These are phyloP conservation scores for Eucalyptus grandis DNA, from an alignment of 345 rosid genomes.

Conservation along the genomic window DNA sequence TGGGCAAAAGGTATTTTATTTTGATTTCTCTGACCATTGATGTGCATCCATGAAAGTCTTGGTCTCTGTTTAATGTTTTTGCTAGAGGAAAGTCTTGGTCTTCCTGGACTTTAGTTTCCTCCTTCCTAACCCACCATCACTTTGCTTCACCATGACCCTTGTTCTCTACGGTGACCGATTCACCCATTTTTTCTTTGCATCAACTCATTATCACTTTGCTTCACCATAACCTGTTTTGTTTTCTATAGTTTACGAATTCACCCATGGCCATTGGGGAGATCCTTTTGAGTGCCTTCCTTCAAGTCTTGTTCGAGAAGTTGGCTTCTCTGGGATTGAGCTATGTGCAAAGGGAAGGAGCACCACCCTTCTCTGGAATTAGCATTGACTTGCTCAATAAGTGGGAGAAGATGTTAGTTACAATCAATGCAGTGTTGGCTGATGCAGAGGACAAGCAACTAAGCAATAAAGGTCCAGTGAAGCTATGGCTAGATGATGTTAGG, in stretches of 20 bases:
- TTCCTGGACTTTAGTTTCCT: not conserved
- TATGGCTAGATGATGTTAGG: not conserved
- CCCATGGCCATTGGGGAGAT: not conserved
- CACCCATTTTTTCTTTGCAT: not conserved
- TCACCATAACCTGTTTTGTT: not conserved
- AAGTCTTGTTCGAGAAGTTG: not conserved
- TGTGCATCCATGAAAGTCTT: too few species aligned
- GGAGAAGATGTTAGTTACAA: not conserved
- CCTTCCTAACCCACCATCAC: not conserved
- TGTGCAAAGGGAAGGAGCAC: not conserved
- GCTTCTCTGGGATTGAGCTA: accelerated
- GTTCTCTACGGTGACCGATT: too few species aligned
- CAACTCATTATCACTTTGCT: not conserved
- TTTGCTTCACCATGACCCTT: too few species aligned
- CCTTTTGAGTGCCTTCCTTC: not conserved
- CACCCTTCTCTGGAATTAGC: not conserved
- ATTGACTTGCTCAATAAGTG: not conserved
- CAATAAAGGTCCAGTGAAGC: not conserved
- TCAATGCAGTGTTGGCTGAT: not conserved
- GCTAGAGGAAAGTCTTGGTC: not conserved
- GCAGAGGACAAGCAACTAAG: not conserved
- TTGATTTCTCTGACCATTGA: too few species aligned
- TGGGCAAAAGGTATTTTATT: too few species aligned
- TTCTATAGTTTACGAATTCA: not conserved
- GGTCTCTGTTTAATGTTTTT: too few species aligned